Conservation (phyloP, 1,139 yeast genomes). For the Kodamaea suecica region DNA sequence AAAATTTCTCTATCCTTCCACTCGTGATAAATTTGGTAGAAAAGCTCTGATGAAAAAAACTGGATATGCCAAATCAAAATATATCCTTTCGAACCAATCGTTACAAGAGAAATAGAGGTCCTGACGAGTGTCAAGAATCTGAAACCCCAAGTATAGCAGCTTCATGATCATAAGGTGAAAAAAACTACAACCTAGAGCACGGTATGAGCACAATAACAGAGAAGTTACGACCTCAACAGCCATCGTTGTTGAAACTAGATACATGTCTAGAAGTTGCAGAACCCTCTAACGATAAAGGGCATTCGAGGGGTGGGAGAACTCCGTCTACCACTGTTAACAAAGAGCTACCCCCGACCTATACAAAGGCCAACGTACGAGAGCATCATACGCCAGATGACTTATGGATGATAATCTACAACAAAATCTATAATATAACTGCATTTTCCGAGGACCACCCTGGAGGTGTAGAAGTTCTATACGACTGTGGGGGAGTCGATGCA, state of each 20-base stretch:
- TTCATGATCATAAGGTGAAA: not conserved
- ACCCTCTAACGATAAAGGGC: not conserved
- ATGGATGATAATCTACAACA: conserved; percentile 66
- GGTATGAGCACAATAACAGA: not conserved
- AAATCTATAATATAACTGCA: conserved; percentile 56
- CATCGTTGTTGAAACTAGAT: not conserved
- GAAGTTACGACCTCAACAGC: not conserved
- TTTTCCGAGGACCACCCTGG: conserved; percentile 61
- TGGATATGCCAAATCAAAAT: no score
- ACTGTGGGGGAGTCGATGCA: conserved; percentile 74
- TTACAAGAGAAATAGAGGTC: no score
- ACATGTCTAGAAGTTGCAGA: not conserved
- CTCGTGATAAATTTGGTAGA: no score
- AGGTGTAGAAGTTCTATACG: conserved; percentile 63
- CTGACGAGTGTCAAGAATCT: no score
- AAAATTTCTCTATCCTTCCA: no score
- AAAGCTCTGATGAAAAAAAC: no score
- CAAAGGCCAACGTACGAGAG: conserved; percentile 32
- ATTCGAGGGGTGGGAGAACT: not conserved
- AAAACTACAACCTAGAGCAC: not conserved
- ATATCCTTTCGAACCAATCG: no score
- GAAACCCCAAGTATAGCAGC: not conserved
- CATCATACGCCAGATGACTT: conserved; percentile 50
- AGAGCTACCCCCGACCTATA: conserved; percentile 12
- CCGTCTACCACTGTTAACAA: not conserved